Evolutionary conservation across 495 filamentous ascomycete species (phyloP).

Genomic region (Talaromyces borbonicus): DNA sequence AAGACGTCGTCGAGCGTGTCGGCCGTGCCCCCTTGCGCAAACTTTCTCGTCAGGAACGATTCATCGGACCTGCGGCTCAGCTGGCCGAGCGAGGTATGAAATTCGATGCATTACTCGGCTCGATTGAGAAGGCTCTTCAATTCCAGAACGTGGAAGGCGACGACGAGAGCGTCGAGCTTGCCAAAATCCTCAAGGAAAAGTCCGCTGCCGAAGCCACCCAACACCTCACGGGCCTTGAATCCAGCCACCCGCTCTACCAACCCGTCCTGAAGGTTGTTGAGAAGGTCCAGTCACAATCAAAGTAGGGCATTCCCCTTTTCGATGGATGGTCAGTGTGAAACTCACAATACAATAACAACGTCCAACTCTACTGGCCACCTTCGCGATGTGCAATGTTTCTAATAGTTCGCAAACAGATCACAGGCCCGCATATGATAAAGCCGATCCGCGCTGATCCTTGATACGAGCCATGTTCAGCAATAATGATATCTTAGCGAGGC

Average conservation of each 20-base stretch:
- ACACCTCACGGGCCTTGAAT: constrained; percentile 65
- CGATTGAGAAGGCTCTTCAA: constrained; percentile 75
- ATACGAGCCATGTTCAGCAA: no score
- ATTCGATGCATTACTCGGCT: constrained; percentile 58
- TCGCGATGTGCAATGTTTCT: background rate
- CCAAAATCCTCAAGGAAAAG: constrained; percentile 67
- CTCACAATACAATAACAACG: background rate
- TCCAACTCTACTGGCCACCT: background rate
- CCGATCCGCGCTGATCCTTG: no score
- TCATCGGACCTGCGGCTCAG: constrained; percentile 83
- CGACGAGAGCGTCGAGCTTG: constrained; percentile 73
- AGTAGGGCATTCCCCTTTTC: constrained; percentile 18
- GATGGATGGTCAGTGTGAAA: background rate
- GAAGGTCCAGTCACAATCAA: constrained; percentile 54
- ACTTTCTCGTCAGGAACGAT: constrained; percentile 83
- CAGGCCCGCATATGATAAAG: constrained; percentile 6
- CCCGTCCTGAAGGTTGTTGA: constrained; percentile 62
- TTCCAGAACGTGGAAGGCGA: constrained; percentile 90
- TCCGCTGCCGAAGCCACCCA: constrained; percentile 55
- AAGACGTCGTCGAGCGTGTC: constrained; percentile 89
- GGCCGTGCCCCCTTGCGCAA: constrained; percentile 92
- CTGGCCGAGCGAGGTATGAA: constrained; percentile 69
- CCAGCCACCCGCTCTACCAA: constrained; percentile 60
- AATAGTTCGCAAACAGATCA: constrained; percentile 4
- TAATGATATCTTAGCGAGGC: no score